Conservation (phyloP, 1,139 yeast genomes). For the Diutina siamensis region DNA sequence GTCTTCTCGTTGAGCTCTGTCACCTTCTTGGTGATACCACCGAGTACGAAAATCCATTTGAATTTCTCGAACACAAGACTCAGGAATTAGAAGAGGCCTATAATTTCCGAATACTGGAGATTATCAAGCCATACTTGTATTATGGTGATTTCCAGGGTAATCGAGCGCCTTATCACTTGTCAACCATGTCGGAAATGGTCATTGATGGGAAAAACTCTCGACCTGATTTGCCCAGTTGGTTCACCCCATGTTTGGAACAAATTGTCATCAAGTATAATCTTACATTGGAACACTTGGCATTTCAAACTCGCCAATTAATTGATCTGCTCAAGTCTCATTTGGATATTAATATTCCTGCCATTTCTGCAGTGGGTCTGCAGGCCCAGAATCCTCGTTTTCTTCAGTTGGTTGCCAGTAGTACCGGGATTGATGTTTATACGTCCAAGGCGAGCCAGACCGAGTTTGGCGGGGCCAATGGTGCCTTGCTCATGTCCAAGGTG, state of each 20-base stretch:
- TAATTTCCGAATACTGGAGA: neutral
- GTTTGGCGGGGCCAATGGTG: neutral
- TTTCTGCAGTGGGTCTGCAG: neutral
- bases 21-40: neutral
- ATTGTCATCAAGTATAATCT: neutral
- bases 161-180: neutral
- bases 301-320: neutral
- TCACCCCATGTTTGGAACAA: neutral
- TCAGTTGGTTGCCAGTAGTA: neutral
- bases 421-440: neutral
- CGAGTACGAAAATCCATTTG: neutral
- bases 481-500: neutral
- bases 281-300: constrained; percentile 1
- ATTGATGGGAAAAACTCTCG: constrained; percentile 3
- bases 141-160: neutral
- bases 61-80: neutral
- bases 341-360: neutral
- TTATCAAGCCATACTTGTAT: constrained; percentile 3
- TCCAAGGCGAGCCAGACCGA: neutral
- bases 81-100: neutral
- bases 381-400: neutral
- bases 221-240: neutral
- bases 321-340: neutral
- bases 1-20: neutral
- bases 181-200: constrained; percentile 4